A percentile compares a stretch with the other conserved stretches of the same genome.
phyloP scores from a whole-genome alignment of 306 rosid genomes.

The Trichosanthes truncata region DNA sequence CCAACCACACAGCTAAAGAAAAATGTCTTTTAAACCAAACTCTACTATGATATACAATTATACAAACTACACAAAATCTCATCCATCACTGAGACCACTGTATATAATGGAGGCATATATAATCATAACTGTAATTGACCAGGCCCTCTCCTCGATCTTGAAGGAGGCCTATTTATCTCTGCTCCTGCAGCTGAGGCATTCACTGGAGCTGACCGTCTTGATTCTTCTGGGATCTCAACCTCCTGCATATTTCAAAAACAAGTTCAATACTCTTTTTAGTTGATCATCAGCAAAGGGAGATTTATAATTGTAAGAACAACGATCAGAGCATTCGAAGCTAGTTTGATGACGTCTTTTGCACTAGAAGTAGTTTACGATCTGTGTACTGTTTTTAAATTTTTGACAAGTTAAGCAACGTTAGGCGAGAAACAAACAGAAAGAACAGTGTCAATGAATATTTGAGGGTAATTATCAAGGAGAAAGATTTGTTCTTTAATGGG shows the following conservation, averaged over 20 bases:
- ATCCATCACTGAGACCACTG: neutral
- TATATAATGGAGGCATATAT: neutral
- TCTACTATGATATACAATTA: constrained; percentile 84
- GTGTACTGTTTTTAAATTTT: neutral
- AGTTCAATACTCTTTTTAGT: neutral
- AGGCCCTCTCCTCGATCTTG: constrained; percentile 43
- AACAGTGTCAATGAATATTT: neutral
- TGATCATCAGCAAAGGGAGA: neutral
- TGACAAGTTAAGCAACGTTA: neutral
- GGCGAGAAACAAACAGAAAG: neutral
- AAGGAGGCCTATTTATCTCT: constrained; percentile 39
- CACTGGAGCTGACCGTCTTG: constrained; percentile 8
- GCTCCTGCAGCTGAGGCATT: constrained; percentile 7
- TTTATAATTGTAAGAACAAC: neutral
- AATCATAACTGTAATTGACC: constrained; percentile 43
- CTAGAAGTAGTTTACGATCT: neutral
- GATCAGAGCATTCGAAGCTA: neutral
- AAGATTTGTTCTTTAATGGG: neutral
- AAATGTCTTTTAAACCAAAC: constrained; percentile 15
- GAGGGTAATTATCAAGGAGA: too few relatives aligned
- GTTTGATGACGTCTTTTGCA: neutral
- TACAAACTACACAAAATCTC: constrained; percentile 42
- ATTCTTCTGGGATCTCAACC: constrained; percentile 41
- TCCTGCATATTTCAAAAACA: constrained; percentile 34
- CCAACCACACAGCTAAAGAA: constrained; percentile 2